Evolutionary conservation across 2,329 filamentous ascomycete species (phyloP), one percentile per base, ranked within the genome.

Genomic region (Penicillium paneum): DNA sequence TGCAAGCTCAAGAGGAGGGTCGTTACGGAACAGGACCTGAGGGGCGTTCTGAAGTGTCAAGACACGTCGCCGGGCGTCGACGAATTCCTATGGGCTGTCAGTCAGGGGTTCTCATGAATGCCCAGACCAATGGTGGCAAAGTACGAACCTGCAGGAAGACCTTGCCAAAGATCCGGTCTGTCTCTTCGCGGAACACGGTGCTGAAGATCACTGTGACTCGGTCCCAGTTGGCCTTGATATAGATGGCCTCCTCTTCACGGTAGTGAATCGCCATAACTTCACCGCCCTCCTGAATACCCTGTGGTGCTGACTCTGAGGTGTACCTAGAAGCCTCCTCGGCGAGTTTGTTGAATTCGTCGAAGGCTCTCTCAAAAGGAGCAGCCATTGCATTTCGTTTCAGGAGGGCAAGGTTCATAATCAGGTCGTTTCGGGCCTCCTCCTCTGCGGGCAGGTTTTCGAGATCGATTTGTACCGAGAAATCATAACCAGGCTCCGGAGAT

Each of bases 381-480:
- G 94, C 95, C 94, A 99, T 97, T 64, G 90, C 91, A 74, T 99
- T 97, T 69, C 95, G 91, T 82, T 97, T 99, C 67, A 99, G 78
- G 62, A 99, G 81, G 56, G 92, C 90, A 68, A 97, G 87, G 70
- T 92, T 88, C 74, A 85, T 85, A 65, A 97, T 86, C 58, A 99
- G 80, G 58, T 91, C 92, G 67, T 96, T 91, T 64, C 87, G 86
- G 61, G 85, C 89, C 74, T 97, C 93, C 76, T 92, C 88, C 43
- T 89, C 87, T 39, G 83, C 84, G 0, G 95, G 94, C 28, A 99
- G 80, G 55, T 86, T 86, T 67, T 97, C 92, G 44, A 99, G 77
- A 70, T 99, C 93, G 60, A 99, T 82, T 68, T 89, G 78, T 47
- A 99, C 84, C 12, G 92, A 97, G 79, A 99, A 99, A 78, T 99